These are phyloP conservation scores for Pseudogymnoascus sp. DNA, from an alignment of 2,329 filamentous ascomycete species.

Conservation along the genomic window DNA sequence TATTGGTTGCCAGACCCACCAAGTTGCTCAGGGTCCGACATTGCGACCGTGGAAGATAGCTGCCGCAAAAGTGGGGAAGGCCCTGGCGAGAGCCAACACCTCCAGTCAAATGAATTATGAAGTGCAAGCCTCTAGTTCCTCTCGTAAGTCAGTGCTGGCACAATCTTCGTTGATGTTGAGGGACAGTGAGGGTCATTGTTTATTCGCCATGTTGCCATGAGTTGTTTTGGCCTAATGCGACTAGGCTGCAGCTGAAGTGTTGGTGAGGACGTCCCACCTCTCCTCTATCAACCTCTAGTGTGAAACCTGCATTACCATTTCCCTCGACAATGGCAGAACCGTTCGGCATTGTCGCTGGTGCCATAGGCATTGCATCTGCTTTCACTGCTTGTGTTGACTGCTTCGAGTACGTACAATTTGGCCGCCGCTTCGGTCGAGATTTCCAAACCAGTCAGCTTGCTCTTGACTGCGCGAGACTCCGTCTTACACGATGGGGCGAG, in stretches of 20 bases:
- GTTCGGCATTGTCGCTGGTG: constrained; percentile 24
- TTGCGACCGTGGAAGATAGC: no score
- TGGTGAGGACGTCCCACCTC: background rate
- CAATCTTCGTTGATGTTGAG: background rate
- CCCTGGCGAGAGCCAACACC: background rate
- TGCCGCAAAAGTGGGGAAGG: background rate
- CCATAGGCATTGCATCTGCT: constrained; percentile 28
- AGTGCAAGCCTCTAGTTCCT: background rate
- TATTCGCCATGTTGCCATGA: no score
- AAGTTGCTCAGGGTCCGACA: background rate
- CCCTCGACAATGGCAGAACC: constrained; percentile 6
- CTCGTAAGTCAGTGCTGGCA: background rate
- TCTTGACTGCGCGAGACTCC: constrained; percentile 26
- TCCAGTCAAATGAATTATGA: background rate
- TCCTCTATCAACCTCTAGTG: no score
- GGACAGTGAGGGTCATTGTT: no score
- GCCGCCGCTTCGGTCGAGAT: constrained; percentile 28
- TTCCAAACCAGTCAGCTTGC: constrained; percentile 29
- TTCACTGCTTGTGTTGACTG: constrained; percentile 34
- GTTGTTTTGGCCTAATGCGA: no score
- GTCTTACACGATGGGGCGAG: constrained; percentile 31
- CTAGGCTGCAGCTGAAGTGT: background rate
- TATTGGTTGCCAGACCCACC: background rate
- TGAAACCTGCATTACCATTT: no score
- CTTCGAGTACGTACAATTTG: constrained; percentile 35